These are phyloP conservation scores for Sanghuangporus sanghuang DNA, from an alignment of 1,284 basidiomycete genomes.

Conservation along the genomic window DNA sequence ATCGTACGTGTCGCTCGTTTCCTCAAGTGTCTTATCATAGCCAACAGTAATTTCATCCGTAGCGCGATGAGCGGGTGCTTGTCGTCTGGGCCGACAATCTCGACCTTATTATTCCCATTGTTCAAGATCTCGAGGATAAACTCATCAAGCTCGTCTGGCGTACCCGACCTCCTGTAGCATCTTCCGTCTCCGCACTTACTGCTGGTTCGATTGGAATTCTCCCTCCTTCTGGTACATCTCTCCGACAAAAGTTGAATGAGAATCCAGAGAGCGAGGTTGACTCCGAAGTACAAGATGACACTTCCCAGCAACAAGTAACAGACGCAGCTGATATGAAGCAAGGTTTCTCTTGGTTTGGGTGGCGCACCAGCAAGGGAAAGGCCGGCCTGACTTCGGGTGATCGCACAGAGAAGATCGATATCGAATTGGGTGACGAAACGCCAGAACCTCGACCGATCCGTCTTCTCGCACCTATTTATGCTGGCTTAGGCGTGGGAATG, in stretches of 20 bases:
- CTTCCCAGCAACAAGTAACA: background rate
- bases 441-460: constrained; percentile 50
- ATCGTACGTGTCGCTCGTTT: constrained; percentile 40
- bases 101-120: constrained; percentile 60
- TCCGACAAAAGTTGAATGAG: background rate
- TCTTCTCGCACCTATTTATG: constrained; percentile 75
- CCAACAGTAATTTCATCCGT: background rate
- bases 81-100: constrained; percentile 76
- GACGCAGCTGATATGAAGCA: constrained; percentile 7
- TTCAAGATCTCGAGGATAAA: constrained; percentile 65
- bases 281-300: background rate
- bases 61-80: constrained; percentile 71
- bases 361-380: constrained; percentile 12
- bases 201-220: constrained; percentile 29
- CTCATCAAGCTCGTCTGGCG: constrained; percentile 80
- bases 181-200: constrained; percentile 26
- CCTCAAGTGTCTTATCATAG: background rate
- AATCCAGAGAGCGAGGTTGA: background rate
- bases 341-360: constrained; percentile 12
- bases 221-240: background rate
- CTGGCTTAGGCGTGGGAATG: constrained; percentile 63
- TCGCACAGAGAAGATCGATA: constrained; percentile 32
- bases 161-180: constrained; percentile 31
- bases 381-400: constrained; percentile 27
- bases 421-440: constrained; percentile 44